Percentiles rank a stretch among this genome's conserved stretches.
These are phyloP conservation scores for Fistulinella prunicolor DNA, from an alignment of 768 basidiomycete genomes.

Conservation along the genomic window DNA sequence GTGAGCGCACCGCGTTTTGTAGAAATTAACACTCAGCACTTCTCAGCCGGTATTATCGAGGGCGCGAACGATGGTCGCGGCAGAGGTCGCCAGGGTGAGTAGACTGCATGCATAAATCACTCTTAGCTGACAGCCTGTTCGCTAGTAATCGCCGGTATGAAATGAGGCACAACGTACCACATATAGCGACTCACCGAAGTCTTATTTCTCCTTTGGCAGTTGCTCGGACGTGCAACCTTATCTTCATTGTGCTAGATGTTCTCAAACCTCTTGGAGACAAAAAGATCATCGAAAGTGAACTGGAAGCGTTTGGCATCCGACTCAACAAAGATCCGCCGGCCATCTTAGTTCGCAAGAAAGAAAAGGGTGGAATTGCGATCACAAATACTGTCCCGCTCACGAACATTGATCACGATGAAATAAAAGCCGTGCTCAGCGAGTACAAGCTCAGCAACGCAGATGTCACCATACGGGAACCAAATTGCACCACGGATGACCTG, in stretches of 20 bases:
- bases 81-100: constrained; percentile 87
- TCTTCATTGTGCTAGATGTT: constrained; percentile 98
- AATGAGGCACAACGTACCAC: constrained; percentile 5
- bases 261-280: constrained; percentile 98
- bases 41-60: constrained; percentile 91
- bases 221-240: constrained; percentile 95
- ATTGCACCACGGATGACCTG: constrained; percentile 90
- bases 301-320: constrained; percentile 98
- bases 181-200: background rate
- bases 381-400: constrained; percentile 96
- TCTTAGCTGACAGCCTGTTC: constrained; percentile 9
- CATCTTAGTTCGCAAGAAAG: constrained; percentile 79
- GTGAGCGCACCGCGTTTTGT: constrained; percentile 43
- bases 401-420: constrained; percentile 93
- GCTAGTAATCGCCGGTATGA: constrained; percentile 74
- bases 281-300: constrained; percentile 82
- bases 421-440: constrained; percentile 91
- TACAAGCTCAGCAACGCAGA: constrained; percentile 89
- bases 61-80: constrained; percentile 96
- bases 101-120: constrained; percentile 16
- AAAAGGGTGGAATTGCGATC: constrained; percentile 89
- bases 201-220: constrained; percentile 45
- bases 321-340: constrained; percentile 93
- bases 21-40: constrained; percentile 13
- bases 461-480: constrained; percentile 88